Conservation (phyloP, 164 flowering plant genomes). For the Cinnamomum micranthum region DNA sequence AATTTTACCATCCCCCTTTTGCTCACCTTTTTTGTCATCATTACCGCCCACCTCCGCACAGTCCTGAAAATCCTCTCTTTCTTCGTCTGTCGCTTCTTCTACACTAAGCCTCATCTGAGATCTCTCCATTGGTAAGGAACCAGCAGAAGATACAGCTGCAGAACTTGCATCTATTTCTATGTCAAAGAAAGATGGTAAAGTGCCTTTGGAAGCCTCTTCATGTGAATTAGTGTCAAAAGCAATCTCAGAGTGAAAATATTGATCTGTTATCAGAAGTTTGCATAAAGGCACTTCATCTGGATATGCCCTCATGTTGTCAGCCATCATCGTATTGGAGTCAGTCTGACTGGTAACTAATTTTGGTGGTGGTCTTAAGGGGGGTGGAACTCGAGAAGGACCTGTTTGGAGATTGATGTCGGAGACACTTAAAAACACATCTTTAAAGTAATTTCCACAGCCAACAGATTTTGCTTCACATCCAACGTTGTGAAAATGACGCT, state of each 20-base stretch:
- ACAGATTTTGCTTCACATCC: background rate
- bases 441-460: conserved; percentile 18
- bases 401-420: conserved; percentile 72
- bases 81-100: conserved; percentile 49
- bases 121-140: conserved; percentile 60
- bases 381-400: conserved; percentile 67
- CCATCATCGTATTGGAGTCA: conserved; percentile 15
- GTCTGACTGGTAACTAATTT: conserved; percentile 31
- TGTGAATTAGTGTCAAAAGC: conserved; percentile 20
- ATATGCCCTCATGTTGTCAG: conserved; percentile 18
- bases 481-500: background rate
- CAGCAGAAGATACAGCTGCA: conserved; percentile 61
- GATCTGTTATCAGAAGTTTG: background rate
- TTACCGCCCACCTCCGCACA: conserved; percentile 25
- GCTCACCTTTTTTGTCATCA: conserved; percentile 23
- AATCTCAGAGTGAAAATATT: background rate
- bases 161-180: conserved; percentile 73
- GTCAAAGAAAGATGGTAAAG: conserved; percentile 58
- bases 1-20: conserved; percentile 18
- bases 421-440: conserved; percentile 39
- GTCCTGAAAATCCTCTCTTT: conserved; percentile 36
- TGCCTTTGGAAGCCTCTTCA: conserved; percentile 28
- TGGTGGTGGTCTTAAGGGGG: conserved; percentile 86
- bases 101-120: conserved; percentile 62
- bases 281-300: background rate